Percentiles rank a stretch among this genome's conserved stretches.
phyloP scores from a whole-genome alignment of 768 basidiomycete species.

The Tylopilus subfusipes region DNA sequence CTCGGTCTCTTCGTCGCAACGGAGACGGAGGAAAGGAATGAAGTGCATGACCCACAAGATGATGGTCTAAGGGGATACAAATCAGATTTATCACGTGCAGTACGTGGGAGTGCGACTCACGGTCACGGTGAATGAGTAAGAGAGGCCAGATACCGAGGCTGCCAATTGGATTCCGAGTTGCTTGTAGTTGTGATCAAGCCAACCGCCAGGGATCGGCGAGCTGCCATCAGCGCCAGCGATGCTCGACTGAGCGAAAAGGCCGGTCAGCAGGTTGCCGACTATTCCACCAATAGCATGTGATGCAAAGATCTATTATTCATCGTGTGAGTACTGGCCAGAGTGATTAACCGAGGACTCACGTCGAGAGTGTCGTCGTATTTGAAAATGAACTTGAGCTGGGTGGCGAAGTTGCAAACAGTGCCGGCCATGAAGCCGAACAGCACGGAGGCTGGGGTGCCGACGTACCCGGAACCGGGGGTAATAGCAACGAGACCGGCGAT shows the following conservation, averaged over 20 bases:
- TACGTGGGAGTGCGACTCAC: slow-evolving; percentile 37
- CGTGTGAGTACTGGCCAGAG: neutral
- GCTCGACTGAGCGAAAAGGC: slow-evolving; percentile 77
- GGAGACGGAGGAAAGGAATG: slow-evolving; percentile 76
- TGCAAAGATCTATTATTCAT: slow-evolving; percentile 71
- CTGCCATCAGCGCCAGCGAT: slow-evolving; percentile 80
- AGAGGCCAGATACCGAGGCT: slow-evolving; percentile 60
- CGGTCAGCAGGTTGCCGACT: slow-evolving; percentile 81
- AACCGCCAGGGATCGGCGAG: slow-evolving; percentile 69
- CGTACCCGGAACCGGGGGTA: slow-evolving; percentile 80
- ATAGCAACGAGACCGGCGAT: slow-evolving; percentile 89
- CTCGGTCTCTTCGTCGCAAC: slow-evolving; percentile 61
- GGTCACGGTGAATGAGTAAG: slow-evolving; percentile 75
- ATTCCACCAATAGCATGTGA: slow-evolving; percentile 77
- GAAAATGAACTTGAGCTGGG: slow-evolving; percentile 83
- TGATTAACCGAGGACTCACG: slow-evolving; percentile 38
- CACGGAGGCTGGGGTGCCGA: slow-evolving; percentile 79
- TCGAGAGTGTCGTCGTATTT: slow-evolving; percentile 79
- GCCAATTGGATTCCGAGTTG: slow-evolving; percentile 88
- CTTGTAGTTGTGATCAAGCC: slow-evolving; percentile 77
- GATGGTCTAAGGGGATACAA: slow-evolving; percentile 46
- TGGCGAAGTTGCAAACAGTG: slow-evolving; percentile 90
- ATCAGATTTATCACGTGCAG: neutral
- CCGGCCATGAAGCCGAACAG: slow-evolving; percentile 83
- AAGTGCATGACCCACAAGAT: slow-evolving; percentile 88